Conservation (phyloP, 306 rosid species). For the Sechiopsis laciniata region DNA sequence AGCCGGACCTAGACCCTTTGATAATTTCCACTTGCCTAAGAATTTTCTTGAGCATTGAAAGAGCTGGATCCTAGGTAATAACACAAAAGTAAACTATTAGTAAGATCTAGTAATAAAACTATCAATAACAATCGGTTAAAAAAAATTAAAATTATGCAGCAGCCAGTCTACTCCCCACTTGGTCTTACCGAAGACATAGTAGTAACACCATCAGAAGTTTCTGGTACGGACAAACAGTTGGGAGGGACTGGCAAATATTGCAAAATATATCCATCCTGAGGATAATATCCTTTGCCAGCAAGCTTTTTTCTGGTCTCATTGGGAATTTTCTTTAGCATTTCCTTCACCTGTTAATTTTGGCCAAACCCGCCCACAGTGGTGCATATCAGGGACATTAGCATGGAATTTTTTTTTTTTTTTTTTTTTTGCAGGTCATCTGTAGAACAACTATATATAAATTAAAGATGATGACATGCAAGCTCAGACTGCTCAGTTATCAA, state of each 20-base stretch:
- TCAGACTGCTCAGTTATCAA: constrained; percentile 1
- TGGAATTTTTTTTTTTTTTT: neutral
- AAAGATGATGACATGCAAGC: neutral
- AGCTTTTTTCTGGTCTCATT: constrained; percentile 61
- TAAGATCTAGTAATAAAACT: constrained; percentile 1
- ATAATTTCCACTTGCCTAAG: constrained; percentile 66
- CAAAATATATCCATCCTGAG: constrained; percentile 83
- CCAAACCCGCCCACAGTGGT: constrained; percentile 22
- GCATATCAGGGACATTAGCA: constrained; percentile 16
- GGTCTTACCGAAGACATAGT: constrained; percentile 72
- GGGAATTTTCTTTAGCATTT: constrained; percentile 67
- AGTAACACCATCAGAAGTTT: constrained; percentile 89
- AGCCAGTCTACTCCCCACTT: constrained; percentile 23
- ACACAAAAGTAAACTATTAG: neutral
- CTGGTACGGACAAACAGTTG: constrained; percentile 85
- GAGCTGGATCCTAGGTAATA: constrained; percentile 70
- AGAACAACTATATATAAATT: neutral
- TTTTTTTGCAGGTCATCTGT: neutral
- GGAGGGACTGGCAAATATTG: constrained; percentile 82
- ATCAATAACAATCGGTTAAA: neutral
- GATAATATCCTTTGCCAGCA: constrained; percentile 62
- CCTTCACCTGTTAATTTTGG: constrained; percentile 47
- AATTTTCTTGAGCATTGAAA: constrained; percentile 63
- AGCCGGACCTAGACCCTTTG: constrained; percentile 70
- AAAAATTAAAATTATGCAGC: neutral